These are phyloP conservation scores for Eustoma russellianum DNA, from an alignment of 257 asterid species.

Conservation along the genomic window DNA sequence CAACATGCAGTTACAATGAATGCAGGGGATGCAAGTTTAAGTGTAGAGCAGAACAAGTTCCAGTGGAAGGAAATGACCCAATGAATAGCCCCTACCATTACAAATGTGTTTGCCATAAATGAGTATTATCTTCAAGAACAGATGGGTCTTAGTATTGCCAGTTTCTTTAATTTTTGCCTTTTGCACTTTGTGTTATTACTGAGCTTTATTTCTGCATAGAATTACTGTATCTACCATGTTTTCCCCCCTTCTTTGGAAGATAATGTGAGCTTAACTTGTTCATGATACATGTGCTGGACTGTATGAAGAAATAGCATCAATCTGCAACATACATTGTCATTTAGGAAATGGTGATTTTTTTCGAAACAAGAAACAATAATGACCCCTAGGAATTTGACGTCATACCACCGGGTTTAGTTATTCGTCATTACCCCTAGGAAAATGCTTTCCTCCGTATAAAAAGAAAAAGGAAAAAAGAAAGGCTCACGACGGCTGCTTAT, in stretches of 20 bases:
- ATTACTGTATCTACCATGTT: too few relatives aligned
- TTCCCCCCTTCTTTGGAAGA: too few relatives aligned
- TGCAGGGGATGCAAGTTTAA: constrained; percentile 79
- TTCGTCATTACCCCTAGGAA: too few relatives aligned
- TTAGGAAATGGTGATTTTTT: too few relatives aligned
- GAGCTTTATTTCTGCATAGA: background rate
- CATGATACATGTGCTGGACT: too few relatives aligned
- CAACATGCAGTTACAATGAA: constrained; percentile 82
- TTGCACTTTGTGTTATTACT: background rate
- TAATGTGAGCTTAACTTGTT: too few relatives aligned
- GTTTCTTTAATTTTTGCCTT: background rate
- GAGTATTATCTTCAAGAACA: constrained; percentile 1
- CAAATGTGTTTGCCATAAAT: constrained; percentile 82
- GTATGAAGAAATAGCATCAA: too few relatives aligned
- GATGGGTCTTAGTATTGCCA: background rate
- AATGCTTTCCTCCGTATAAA: background rate
- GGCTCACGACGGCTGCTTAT: too few relatives aligned
- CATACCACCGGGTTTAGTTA: too few relatives aligned
- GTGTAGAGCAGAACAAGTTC: constrained; percentile 94
- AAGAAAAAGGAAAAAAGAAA: background rate
- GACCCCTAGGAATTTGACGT: too few relatives aligned
- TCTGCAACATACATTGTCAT: too few relatives aligned
- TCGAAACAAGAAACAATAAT: too few relatives aligned
- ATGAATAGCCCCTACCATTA: constrained; percentile 76
- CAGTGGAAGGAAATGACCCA: constrained; percentile 92